Evolutionary conservation across 164 flowering plant species (phyloP).

Genomic region (Cinnamomum micranthum): DNA sequence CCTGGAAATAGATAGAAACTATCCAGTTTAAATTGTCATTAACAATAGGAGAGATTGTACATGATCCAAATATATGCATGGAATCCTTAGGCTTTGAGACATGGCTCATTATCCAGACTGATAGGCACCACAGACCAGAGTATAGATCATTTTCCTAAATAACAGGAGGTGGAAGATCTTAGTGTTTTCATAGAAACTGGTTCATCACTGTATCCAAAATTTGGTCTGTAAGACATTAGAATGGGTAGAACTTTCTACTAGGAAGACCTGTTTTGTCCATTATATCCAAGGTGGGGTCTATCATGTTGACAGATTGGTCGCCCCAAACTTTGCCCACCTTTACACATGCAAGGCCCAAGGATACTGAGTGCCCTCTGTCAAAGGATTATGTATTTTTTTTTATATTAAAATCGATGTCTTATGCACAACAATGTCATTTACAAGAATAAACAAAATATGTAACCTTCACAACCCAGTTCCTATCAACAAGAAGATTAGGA

Average conservation of each 20-base stretch:
- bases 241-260: neutral
- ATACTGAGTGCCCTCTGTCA: neutral
- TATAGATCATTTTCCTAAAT: too few species aligned
- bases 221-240: neutral
- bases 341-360: neutral
- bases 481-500: slow-evolving; percentile 97
- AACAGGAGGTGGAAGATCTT: neutral
- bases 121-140: neutral
- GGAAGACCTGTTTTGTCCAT: neutral
- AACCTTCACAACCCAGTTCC: slow-evolving; percentile 98
- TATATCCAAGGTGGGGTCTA: neutral
- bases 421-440: neutral
- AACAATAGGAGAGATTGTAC: neutral
- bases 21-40: neutral
- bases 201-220: neutral
- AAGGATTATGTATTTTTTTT: neutral
- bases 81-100: neutral
- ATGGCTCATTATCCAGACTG: neutral
- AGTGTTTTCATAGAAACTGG: neutral
- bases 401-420: too few species aligned
- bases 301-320: too few species aligned
- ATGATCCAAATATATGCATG: neutral
- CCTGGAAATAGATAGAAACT: slow-evolving; percentile 37
- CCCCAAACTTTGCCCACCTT: neutral
- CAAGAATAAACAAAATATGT: slow-evolving; percentile 2